These are phyloP conservation scores for Sclerotinia glacialis DNA, from an alignment of 2,329 filamentous ascomycete genomes.

Conservation along the genomic window DNA sequence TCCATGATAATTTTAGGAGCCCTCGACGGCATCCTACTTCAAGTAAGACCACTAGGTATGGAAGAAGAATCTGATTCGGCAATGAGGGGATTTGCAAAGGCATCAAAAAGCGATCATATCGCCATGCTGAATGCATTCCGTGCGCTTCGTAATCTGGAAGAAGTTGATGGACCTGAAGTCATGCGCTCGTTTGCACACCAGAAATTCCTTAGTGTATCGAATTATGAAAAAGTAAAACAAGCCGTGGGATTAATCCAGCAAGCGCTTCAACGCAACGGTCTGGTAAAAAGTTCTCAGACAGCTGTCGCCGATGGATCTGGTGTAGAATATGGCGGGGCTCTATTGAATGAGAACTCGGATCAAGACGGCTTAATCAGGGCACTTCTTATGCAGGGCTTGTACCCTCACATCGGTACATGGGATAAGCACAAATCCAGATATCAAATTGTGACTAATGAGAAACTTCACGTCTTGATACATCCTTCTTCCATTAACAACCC, in stretches of 20 bases:
- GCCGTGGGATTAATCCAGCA: neutral
- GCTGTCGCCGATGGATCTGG: slow-evolving; percentile 13
- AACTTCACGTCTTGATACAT: neutral
- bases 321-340: slow-evolving; percentile 36
- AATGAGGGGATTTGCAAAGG: slow-evolving; percentile 63
- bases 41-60: slow-evolving; percentile 77
- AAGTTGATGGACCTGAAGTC: slow-evolving; percentile 18
- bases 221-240: neutral
- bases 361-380: slow-evolving; percentile 46
- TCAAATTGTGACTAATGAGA: neutral
- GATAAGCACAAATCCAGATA: neutral
- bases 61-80: slow-evolving; percentile 71
- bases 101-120: slow-evolving; percentile 47
- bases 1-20: slow-evolving; percentile 82
- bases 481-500: slow-evolving; percentile 18
- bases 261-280: slow-evolving; percentile 2
- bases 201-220: slow-evolving; percentile 37
- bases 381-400: slow-evolving; percentile 45
- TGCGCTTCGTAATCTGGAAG: slow-evolving; percentile 40
- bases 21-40: slow-evolving; percentile 78
- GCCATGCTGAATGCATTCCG: slow-evolving; percentile 46
- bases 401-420: slow-evolving; percentile 45
- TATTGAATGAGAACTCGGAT: slow-evolving; percentile 47
- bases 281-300: neutral
- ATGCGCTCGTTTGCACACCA: slow-evolving; percentile 20